A percentile compares a stretch with the other conserved stretches of the same genome.
Conservation (phyloP, 164 flowering plant genomes). For the Brasenia schreberi region DNA sequence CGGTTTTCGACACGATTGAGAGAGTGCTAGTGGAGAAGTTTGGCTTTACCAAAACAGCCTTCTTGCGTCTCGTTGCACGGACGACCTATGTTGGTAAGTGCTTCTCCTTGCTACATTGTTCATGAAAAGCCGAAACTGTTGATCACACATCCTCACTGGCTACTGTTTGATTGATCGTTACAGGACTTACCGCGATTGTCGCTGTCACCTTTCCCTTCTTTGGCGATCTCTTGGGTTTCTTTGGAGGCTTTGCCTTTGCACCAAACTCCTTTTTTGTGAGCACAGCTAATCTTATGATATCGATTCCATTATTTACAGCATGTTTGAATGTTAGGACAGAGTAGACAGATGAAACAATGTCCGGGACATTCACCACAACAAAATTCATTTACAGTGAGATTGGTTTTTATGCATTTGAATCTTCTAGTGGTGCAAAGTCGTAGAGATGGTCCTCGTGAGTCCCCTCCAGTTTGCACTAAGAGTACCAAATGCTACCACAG, state of each 20-base stretch:
- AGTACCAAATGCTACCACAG: no score
- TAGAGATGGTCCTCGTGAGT: no score
- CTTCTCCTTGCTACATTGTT: background rate
- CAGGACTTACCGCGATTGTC: slow-evolving; percentile 68
- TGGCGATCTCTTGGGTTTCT: slow-evolving; percentile 93
- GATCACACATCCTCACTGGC: no score
- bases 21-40: slow-evolving; percentile 29
- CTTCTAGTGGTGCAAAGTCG: no score
- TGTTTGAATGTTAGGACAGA: no score
- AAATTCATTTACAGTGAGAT: slow-evolving; percentile 35
- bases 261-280: slow-evolving; percentile 87
- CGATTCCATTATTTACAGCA: no score
- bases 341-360: no score
- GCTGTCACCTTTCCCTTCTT: slow-evolving; percentile 91
- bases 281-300: slow-evolving; percentile 19
- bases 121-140: background rate
- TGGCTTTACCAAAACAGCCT: slow-evolving; percentile 38
- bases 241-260: slow-evolving; percentile 92
- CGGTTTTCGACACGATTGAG: slow-evolving; percentile 70
- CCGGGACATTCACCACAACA: slow-evolving; percentile 53
- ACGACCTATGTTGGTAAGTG: slow-evolving; percentile 70
- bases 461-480: no score
- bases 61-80: slow-evolving; percentile 53
- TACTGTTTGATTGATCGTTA: background rate
- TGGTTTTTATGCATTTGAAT: no score